Evolutionary conservation across 106 monocot species (phyloP).

Genomic region (Allium cepa): DNA sequence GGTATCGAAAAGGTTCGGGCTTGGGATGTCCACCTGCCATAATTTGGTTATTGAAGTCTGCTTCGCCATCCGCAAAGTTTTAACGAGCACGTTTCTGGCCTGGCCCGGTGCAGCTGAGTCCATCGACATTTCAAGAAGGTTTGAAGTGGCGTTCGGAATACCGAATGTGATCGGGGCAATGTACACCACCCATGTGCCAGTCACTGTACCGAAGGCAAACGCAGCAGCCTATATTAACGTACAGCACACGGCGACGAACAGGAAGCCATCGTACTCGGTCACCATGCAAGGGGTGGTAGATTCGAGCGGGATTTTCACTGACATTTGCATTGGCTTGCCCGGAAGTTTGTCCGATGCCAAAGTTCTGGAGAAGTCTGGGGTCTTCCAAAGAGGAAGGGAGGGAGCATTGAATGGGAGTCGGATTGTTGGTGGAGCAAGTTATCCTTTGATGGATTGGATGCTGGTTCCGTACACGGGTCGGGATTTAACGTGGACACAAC

Average conservation of each 20-base stretch:
- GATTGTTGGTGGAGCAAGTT: constrained; percentile 38
- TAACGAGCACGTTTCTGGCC: constrained; percentile 17
- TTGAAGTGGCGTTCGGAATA: constrained; percentile 44
- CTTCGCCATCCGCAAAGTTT: constrained; percentile 30
- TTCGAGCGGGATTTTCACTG: constrained; percentile 35
- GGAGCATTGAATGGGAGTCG: constrained; percentile 16
- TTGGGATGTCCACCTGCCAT: constrained; percentile 59
- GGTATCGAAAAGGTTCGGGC: constrained; percentile 25
- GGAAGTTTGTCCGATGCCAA: constrained; percentile 30
- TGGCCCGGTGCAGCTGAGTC: constrained; percentile 34
- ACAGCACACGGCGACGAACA: constrained; percentile 32
- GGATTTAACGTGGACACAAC: constrained; percentile 71
- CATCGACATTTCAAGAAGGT: constrained; percentile 1
- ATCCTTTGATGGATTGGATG: constrained; percentile 71
- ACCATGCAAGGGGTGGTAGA: constrained; percentile 38
- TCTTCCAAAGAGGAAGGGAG: constrained; percentile 13
- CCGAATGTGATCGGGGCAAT: constrained; percentile 67
- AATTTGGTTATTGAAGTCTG: constrained; percentile 47
- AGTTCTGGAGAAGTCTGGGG: constrained; percentile 32
- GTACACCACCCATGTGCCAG: constrained; percentile 87
- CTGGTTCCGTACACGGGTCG: constrained; percentile 72
- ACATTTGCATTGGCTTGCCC: constrained; percentile 37
- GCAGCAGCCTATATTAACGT: constrained; percentile 31
- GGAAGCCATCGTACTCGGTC: constrained; percentile 41
- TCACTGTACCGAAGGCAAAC: constrained; percentile 47